phyloP scores from a whole-genome alignment of 805 yeast species.

The Scheffersomyces lignosus region DNA sequence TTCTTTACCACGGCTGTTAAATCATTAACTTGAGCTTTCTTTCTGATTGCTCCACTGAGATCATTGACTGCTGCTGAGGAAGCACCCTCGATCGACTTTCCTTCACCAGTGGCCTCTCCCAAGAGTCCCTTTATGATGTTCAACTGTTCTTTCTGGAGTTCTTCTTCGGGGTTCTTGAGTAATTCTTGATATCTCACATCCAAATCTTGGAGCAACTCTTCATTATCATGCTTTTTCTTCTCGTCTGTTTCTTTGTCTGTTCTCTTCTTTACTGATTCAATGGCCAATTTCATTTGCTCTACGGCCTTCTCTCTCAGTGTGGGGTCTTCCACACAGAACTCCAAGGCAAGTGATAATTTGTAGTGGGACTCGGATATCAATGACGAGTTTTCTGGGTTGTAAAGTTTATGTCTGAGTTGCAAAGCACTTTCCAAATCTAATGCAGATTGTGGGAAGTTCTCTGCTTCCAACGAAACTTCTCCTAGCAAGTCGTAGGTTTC shows the following conservation, averaged over 20 bases:
- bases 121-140: constrained; percentile 56
- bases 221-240: constrained; percentile 41
- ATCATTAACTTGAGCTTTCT: constrained; percentile 54
- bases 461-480: constrained; percentile 87
- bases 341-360: constrained; percentile 76
- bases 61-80: constrained; percentile 50
- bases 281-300: constrained; percentile 55
- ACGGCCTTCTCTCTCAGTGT: constrained; percentile 50
- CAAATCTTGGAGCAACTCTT: constrained; percentile 55
- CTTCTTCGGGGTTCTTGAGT: constrained; percentile 50
- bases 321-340: constrained; percentile 60
- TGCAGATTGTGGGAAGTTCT: constrained; percentile 78
- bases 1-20: constrained; percentile 63
- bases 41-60: constrained; percentile 61
- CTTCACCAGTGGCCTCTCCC: constrained; percentile 41
- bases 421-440: constrained; percentile 64
- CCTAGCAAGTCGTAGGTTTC: constrained; percentile 81
- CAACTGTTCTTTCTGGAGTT: constrained; percentile 49
- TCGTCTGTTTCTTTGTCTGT: constrained; percentile 43
- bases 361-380: constrained; percentile 77
- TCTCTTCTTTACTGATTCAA: constrained; percentile 38
- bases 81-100: constrained; percentile 1
- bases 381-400: constrained; percentile 48
- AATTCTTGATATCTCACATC: constrained; percentile 57
- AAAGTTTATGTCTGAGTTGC: constrained; percentile 52